Conservation (phyloP, 106 monocot genomes). For the Alisma plantagoaquatica region DNA sequence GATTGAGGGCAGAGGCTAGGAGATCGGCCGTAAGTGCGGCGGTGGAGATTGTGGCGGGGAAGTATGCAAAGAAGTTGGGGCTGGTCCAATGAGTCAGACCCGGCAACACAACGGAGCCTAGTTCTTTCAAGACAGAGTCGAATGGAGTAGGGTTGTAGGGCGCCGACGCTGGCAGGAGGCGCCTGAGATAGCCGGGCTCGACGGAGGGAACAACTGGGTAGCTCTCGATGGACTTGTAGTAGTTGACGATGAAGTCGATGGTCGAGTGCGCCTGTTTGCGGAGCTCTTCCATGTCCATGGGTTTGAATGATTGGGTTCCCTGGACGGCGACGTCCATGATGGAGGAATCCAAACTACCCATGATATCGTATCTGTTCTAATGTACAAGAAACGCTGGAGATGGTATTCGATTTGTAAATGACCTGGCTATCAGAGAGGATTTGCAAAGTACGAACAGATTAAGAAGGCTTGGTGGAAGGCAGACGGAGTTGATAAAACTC, state of each 20-base stretch:
- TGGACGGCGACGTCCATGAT: not conserved
- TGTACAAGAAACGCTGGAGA: too few species aligned
- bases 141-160: slow-evolving; percentile 3
- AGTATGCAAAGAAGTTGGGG: slow-evolving; percentile 51
- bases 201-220: slow-evolving; percentile 27
- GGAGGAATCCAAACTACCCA: too few species aligned
- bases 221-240: slow-evolving; percentile 25
- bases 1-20: slow-evolving; percentile 33
- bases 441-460: too few species aligned
- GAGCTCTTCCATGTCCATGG: slow-evolving; percentile 1
- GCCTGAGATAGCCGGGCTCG: slow-evolving; percentile 30
- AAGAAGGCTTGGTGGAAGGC: too few species aligned
- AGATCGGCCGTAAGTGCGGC: slow-evolving; percentile 33
- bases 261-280: slow-evolving; percentile 5
- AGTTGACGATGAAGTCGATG: slow-evolving; percentile 43
- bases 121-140: slow-evolving; percentile 11
- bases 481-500: too few species aligned
- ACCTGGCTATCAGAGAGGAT: too few species aligned
- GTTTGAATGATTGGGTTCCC: slow-evolving; percentile 3
- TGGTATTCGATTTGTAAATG: too few species aligned
- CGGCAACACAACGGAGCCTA: slow-evolving; percentile 19
- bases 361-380: too few species aligned
- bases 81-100: slow-evolving; percentile 49
- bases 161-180: slow-evolving; percentile 14
- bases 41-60: slow-evolving; percentile 25